Evolutionary conservation across 108 stramenopile species (phyloP), one percentile per base, ranked within the genome.

Genomic region (Discostella pseudostelligera): DNA sequence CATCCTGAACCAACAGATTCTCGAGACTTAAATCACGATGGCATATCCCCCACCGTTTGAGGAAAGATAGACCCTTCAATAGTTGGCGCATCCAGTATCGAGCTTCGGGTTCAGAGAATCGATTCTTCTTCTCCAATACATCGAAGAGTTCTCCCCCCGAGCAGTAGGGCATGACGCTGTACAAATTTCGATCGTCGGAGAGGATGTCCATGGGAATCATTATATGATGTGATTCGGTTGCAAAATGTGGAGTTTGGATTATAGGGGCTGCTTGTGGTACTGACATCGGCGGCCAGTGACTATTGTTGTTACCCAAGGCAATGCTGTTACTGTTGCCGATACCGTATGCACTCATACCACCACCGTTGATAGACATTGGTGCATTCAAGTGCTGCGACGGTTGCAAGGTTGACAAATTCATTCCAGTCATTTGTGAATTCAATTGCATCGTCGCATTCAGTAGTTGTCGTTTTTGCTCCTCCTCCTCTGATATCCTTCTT

Each of bases 21-120:
- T 96, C 96, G 11, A 94, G 69, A 65, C 87, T 89, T 80, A 96
- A 81, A 79, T 96, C 93, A 45, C 96, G 82, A 72, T 96, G 96
- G 59, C 84, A 80, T 13, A 97, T 77, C 17, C 95, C 94, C 16
- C 65, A 78, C 51, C 77, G 56, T 72, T 97, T 95, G 45, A 97
- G 62, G 76, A 60, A 87, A 24, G 80, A 74, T 28, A 97, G 45
- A 17, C 93, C 94, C 81, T 82, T 70, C 55, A 94, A 69, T 58
- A 97, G 67, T 50, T 96, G 94, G 29, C 81, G 57, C 83, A 97
- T 92, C 82, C 92, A 91, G 53, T 80, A 88, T 44, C 96, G 58
- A 11, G 94, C 91, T 50, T 86, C 87, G 8, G 65, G 59, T 75
- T 95, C 94, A 17, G 81, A 65, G 62, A 92, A 91, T 16, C 81